Evolutionary conservation across 108 stramenopile genomes (phyloP).

Genomic region (Asterionellopsis glacialis): DNA sequence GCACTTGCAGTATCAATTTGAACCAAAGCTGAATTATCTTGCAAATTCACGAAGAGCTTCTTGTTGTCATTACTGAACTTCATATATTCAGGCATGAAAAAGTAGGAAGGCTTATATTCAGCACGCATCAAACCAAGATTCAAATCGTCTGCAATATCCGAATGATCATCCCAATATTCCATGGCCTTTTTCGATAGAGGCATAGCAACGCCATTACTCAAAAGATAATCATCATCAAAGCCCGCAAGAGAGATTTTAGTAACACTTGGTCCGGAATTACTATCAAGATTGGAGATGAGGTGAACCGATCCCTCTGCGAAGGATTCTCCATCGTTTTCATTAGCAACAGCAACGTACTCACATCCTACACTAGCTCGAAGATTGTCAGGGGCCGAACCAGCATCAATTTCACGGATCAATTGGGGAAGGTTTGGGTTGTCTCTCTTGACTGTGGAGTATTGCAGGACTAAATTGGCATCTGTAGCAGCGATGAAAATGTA

Average conservation of each 20-base stretch:
- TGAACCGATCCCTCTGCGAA: slow-evolving; percentile 18
- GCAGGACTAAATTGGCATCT: slow-evolving; percentile 18
- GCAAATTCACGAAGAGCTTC: slow-evolving; percentile 40
- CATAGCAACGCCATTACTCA: slow-evolving; percentile 27
- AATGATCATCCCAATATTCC: slow-evolving; percentile 38
- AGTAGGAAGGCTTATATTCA: slow-evolving; percentile 26
- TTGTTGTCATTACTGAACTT: slow-evolving; percentile 31
- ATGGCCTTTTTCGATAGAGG: slow-evolving; percentile 35
- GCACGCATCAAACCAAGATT: slow-evolving; percentile 19
- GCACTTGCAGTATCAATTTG: slow-evolving; percentile 25
- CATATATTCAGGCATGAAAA: slow-evolving; percentile 40
- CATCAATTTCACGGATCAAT: slow-evolving; percentile 10
- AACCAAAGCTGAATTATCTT: slow-evolving; percentile 48
- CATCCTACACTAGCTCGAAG: slow-evolving; percentile 23
- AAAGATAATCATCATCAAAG: slow-evolving; percentile 13
- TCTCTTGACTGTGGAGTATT: slow-evolving; percentile 22
- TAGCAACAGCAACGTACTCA: slow-evolving; percentile 39
- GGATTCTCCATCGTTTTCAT: slow-evolving; percentile 38
- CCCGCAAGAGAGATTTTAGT: background rate
- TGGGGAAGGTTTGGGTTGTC: background rate
- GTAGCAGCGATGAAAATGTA: slow-evolving; percentile 20
- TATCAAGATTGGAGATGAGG: slow-evolving; percentile 11
- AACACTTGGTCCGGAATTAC: background rate
- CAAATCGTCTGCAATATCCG: slow-evolving; percentile 22
- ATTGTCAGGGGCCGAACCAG: slow-evolving; percentile 31